Base-by-base conservation (phyloP, 306 rosid species). In the Dryas alaskensis region DNA sequence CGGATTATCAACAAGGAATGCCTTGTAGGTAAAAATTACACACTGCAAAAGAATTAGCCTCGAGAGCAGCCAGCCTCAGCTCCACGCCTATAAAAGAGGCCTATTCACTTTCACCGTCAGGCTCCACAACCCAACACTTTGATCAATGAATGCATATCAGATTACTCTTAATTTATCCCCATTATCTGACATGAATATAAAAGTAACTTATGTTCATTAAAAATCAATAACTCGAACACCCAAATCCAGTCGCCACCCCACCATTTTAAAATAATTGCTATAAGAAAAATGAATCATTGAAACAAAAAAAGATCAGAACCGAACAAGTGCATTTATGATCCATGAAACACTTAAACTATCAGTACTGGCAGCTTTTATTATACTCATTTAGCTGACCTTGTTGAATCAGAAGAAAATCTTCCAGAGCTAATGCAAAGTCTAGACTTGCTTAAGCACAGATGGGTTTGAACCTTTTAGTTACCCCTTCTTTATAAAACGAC, bases 391-490 rank as follows among this genome's bases (percentile, higher is more conserved):
- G 4, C 57, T 8, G 9, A 16, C 39, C 12, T 27, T 27, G 43
- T 59, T 10, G n/a, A 10, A 37, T 25, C 14, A 70, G 4, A 42
- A 19, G 37, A 55, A 3, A 19, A 13, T 0, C n/a, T 3, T 47
- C 59, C 75, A 12, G 12, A 44, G 43, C 17, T 57, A 57, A 54
- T n/a, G 58, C 17, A 40, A 53, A 53, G 3, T 40, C 10, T 27
- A 70, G 46, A 60, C 3, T 46, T 72, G 59, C 65, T 53, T 0
- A 60, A 16, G 49, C 60, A 46, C 72, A 13, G 10, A 53, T 43
- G 72, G 57, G 12, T 8, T 50, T 49, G 25, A 43, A 44, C 80
- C 80, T 27, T 45, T 8, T 37, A 47, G 52, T n/a, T 50, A 37
- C 14, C 60, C 50, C 13, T 8, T 63, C 48, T 13, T 39, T 48